Evolutionary conservation across 441 rosid genomes (phyloP).

Genomic region (Croton setiger): DNA sequence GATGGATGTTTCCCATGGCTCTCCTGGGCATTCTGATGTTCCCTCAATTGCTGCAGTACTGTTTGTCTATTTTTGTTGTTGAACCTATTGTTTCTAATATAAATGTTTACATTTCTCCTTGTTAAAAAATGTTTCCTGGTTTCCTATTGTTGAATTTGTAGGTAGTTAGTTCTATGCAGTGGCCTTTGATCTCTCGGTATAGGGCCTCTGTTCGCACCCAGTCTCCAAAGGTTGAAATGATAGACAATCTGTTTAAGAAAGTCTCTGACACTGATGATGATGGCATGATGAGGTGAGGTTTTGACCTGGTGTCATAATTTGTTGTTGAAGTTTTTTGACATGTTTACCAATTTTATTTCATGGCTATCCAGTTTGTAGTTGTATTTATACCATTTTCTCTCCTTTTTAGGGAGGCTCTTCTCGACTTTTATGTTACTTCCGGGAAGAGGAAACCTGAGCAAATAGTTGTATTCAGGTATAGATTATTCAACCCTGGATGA

Average conservation of each 20-base stretch:
- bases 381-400: background rate
- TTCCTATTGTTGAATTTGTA: slow-evolving; percentile 12
- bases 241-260: slow-evolving; percentile 55
- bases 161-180: slow-evolving; percentile 75
- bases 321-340: no score
- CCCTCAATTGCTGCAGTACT: slow-evolving; percentile 86
- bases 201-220: slow-evolving; percentile 81
- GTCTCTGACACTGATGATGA: slow-evolving; percentile 57
- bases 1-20: slow-evolving; percentile 86
- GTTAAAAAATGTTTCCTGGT: background rate
- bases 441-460: slow-evolving; percentile 76
- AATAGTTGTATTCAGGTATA: slow-evolving; percentile 76
- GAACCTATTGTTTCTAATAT: background rate
- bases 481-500: background rate
- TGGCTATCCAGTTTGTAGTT: no score
- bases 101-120: background rate
- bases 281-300: slow-evolving; percentile 64
- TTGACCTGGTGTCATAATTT: background rate
- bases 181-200: slow-evolving; percentile 80
- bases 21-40: slow-evolving; percentile 68
- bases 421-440: slow-evolving; percentile 72
- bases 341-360: no score
- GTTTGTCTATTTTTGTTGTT: background rate
- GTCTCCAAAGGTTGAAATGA: slow-evolving; percentile 81
- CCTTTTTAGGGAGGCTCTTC: slow-evolving; percentile 54